Evolutionary conservation across 345 rosid genomes (phyloP).

Genomic region (Toxicodendron radicans): DNA sequence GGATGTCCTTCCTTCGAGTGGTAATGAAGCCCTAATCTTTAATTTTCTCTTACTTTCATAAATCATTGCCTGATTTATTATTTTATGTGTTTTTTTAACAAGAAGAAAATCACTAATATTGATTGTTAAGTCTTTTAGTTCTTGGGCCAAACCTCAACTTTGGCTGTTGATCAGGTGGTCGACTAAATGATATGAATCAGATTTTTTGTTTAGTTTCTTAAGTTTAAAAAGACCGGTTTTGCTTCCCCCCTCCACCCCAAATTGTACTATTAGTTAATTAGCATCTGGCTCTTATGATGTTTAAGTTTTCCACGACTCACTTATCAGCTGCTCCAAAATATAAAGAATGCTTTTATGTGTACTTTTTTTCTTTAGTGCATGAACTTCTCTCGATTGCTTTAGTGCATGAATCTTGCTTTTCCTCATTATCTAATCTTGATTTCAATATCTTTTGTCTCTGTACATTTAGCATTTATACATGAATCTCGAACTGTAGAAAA

Average conservation of each 20-base stretch:
- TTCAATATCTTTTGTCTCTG: background rate
- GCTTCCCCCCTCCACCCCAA: background rate
- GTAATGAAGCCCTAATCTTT: constrained; percentile 36
- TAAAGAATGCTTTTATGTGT: background rate
- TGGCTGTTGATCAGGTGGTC: constrained; percentile 5
- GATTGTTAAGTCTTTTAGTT: background rate
- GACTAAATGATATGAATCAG: background rate
- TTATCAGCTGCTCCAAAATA: background rate
- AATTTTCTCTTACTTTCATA: background rate
- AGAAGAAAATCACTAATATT: background rate
- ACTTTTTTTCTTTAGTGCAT: background rate
- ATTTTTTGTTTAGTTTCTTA: background rate
- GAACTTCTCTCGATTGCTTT: too few relatives aligned
- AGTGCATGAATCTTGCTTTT: background rate
- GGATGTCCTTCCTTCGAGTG: constrained; percentile 95
- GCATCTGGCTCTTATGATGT: background rate
- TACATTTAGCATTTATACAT: background rate
- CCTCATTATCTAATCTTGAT: background rate
- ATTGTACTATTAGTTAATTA: background rate
- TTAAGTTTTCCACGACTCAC: background rate
- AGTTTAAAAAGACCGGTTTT: background rate
- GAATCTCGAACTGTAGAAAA: background rate
- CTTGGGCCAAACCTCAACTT: background rate
- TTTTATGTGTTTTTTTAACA: background rate
- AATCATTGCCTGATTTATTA: background rate